Evolutionary conservation across 345 rosid species (phyloP), one percentile per base, ranked within the genome.

Genomic region (Cochlearia excelsa): DNA sequence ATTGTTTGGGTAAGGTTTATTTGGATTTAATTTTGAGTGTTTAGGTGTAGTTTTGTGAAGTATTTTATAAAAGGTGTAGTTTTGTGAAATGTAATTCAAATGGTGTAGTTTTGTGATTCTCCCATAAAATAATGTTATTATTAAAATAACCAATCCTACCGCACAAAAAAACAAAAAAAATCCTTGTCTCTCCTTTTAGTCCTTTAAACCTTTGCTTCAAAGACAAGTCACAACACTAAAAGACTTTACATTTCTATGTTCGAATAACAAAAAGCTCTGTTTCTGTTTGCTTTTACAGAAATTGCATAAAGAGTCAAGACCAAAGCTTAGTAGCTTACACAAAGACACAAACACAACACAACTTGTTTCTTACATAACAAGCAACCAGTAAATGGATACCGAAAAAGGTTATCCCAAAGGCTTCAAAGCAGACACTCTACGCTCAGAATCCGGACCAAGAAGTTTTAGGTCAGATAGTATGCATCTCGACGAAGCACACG

Each of bases 371-470:
- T 63, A 50, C 1, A 6, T 2, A 5, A 48, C 53, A 51, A 50
- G 60, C 55, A 46, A 63, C 47, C 28, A 0, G 30, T 0, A 43
- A 42, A 71, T 71, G 75, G 75, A 71, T 39, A 64, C 66, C 0
- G 75, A 59, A 40, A 71, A 58, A 59, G 70, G 70, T 11, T 71
- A 64, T 52, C 66, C 66, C 11, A 39, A 33, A 64, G 70, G 70
- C 45, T 65, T 64, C 52, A 71, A 56, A 71, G 27, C 65, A 5
- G 61, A 70, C 23, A 64, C 41, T 65, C 31, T 71, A 46, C 70
- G 56, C 46, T 27, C 50, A 6, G 70, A 71, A 33, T 46, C 45
- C 3, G 51, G 26, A 27, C 70, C 28, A 3, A 46, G 3, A 38
- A 70, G 65, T 46, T 70, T 70, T 28, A 30, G 46, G 9, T 37